Base-by-base conservation (phyloP, 768 basidiomycete genomes). In the Lactarius trivialis region DNA sequence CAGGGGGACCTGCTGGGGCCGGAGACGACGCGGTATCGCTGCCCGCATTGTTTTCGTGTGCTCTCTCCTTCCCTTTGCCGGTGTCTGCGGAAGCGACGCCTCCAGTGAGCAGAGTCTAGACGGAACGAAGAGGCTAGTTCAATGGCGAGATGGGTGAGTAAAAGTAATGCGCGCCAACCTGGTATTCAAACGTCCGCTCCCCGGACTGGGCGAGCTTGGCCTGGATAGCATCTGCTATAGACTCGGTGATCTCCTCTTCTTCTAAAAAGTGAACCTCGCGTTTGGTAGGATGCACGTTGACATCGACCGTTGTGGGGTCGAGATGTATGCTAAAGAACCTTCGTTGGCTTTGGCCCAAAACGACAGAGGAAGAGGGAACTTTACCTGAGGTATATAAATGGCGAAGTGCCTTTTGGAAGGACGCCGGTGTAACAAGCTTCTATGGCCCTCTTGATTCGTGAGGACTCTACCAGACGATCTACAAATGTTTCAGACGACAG, bases 271-370 rank as follows among this genome's bases (percentile, higher is more conserved):
- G 91, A 1, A 98, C 93, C 72, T 98, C 95, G 50, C 90, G 88
- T 72, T 99, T 99, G 2, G 97, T 98, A 0, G 96, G 97, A 71
- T 98, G 95, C 8, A 98, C 93, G 68, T 99, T 99, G 58, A 98
- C 95, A 68, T 99, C 97, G 19, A 99, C 88, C 28, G 89, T 85
- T 33, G 84, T 81, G 0, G 94, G 93, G 64, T 93, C 87, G 67
- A 98, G 86, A 45, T 85, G 78, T 48, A 98, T 73, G 67, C 94
- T 95, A 63, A 11, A 30, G 14, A 60, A 50, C 30, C 15, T 55
- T 15, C 64, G 61, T 55, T 14, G 33, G 41, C 19, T 34, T 50
- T 15, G 12, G n/a, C 33, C 6, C 33, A 26, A n/a, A 24, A 57
- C 43, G 24, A 37, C 4, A 26, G 11, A 62, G 14, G n/a, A n/a